Base-by-base conservation (phyloP, 345 rosid species). In the Citrus sinensis region DNA sequence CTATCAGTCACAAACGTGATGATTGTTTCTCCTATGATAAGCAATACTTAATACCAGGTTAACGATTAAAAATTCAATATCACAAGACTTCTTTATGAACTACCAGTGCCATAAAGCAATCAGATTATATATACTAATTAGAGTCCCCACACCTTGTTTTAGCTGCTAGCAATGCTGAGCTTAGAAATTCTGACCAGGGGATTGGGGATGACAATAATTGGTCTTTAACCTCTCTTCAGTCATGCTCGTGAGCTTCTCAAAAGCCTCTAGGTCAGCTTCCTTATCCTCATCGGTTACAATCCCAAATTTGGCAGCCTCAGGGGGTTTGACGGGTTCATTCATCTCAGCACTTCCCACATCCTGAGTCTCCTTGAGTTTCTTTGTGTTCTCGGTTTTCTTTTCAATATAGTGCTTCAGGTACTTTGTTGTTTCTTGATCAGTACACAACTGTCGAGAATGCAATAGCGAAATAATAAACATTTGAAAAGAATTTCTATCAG, bases 341-440 rank as follows among this genome's bases (percentile, higher is more conserved):
- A 87, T 92, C 76, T 83, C 88, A 86, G 62, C 76, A 76, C 51
- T 78, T 54, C 81, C 87, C 22, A 68, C 78, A 78, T 80, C 86
- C 79, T 81, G 88, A 83, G 79, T 82, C 74, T 87, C 94, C 77
- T 87, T 90, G 63, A 85, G 80, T 82, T 92, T 90, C 85, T 91
- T 91, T 7, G 86, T 82, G 67, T 86, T 85, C 83, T 92, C 95
- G 35, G 87, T 86, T 86, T 92, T 92, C 88, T 86, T 96, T 79
- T 88, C 87, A 67, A 96, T 86, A 32, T 32, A 32, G 5, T 32
- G 34, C 34, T 32, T 32, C 78, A 96, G 84, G 85, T 92, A 96
- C 63, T 92, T 93, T 83, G 82, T 90, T 62, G 98, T 96, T 75
- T 97, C 98, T 87, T 92, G 91, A 83, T 89, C 89, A 82, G 89